These are phyloP conservation scores for Hypoxylon sp. DNA, from an alignment of 2,329 filamentous ascomycete genomes.

Conservation along the genomic window DNA sequence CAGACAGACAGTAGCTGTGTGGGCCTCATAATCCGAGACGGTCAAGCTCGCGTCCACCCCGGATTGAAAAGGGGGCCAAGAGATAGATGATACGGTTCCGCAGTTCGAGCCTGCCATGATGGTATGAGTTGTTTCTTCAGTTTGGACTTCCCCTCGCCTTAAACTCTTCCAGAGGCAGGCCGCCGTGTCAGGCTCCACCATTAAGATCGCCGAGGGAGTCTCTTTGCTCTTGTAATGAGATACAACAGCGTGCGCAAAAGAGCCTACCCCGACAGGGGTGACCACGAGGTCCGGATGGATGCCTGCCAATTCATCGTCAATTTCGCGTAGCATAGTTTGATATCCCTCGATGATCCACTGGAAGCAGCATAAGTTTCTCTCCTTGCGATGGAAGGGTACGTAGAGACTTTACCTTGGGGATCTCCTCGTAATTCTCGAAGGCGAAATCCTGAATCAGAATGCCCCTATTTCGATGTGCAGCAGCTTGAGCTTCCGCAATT, in stretches of 20 bases:
- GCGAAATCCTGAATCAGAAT: conserved; percentile 78
- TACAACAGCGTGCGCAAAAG: conserved; percentile 77
- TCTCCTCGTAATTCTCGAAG: conserved; percentile 74
- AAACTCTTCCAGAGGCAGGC: conserved; percentile 63
- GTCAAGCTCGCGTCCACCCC: conserved; percentile 61
- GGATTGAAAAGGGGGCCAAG: conserved; percentile 61
- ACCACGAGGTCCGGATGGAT: conserved; percentile 64
- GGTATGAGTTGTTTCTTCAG: conserved; percentile 60
- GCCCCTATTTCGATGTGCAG: conserved; percentile 58
- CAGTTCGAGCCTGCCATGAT: conserved; percentile 68
- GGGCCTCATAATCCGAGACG: conserved; percentile 61
- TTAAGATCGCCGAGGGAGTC: conserved; percentile 61
- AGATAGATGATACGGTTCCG: conserved; percentile 63
- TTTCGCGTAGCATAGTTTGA: conserved; percentile 76
- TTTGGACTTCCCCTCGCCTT: conserved; percentile 54
- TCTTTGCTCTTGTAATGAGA: conserved; percentile 70
- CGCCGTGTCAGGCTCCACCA: conserved; percentile 68
- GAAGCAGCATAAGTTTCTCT: too few relatives aligned
- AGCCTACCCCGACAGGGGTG: conserved; percentile 79
- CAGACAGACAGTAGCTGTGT: conserved; percentile 59
- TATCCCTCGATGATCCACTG: conserved; percentile 84
- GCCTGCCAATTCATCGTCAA: conserved; percentile 70
- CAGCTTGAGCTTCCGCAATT: conserved; percentile 64
- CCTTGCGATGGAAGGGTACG: background rate
- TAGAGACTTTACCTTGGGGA: conserved; percentile 64